Evolutionary conservation across 176 grass and related monocot genomes (phyloP).

Genomic region (Rhynchospora pubera): DNA sequence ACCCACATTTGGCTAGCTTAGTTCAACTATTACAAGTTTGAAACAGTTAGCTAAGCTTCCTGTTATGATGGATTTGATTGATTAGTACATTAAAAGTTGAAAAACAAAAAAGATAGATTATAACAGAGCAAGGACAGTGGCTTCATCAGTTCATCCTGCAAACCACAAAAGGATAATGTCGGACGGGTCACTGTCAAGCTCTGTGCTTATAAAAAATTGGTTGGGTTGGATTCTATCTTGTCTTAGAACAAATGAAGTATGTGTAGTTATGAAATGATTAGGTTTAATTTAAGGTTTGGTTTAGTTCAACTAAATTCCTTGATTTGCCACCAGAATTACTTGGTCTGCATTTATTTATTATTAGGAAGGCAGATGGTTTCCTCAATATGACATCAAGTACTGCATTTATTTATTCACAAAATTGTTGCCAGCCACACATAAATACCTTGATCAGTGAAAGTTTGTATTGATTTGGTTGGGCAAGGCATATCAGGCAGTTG

Average conservation of each 20-base stretch:
- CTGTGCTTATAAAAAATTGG: neutral
- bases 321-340: neutral
- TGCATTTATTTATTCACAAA: neutral
- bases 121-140: neutral
- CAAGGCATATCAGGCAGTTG: neutral
- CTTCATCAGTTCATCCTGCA: neutral
- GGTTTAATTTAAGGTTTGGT: neutral
- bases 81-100: neutral
- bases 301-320: conserved; percentile 3
- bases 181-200: neutral
- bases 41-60: conserved; percentile 9
- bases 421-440: neutral
- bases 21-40: neutral
- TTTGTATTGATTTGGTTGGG: neutral
- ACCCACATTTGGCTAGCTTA: neutral
- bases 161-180: neutral
- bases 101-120: neutral
- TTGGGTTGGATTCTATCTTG: neutral
- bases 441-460: neutral
- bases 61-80: neutral
- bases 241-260: neutral
- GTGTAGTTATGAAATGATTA: neutral
- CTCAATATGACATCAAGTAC: neutral
- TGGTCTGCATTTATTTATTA: conserved; percentile 1
- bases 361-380: neutral